Conservation (phyloP, 345 rosid genomes). For the Hypericum androsaemum region DNA sequence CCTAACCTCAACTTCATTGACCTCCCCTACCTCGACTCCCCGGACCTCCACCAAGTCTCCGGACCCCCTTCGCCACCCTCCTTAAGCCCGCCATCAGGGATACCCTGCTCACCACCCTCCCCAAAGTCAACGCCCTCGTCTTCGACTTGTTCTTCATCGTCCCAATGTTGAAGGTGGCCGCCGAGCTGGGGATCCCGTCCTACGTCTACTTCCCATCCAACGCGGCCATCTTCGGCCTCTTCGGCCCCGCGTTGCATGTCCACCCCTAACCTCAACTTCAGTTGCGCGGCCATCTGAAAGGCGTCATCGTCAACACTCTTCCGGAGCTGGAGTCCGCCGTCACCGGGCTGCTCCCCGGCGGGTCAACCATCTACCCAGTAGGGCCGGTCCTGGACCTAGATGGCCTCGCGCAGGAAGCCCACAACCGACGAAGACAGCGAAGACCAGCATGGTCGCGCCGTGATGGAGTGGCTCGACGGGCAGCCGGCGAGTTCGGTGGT, state of each 20-base stretch:
- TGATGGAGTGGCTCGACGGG: slow-evolving; percentile 43
- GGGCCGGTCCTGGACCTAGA: slow-evolving; percentile 35
- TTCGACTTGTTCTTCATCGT: slow-evolving; percentile 42
- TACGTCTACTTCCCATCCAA: slow-evolving; percentile 37
- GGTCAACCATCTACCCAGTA: slow-evolving; percentile 30
- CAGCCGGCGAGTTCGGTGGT: slow-evolving; percentile 42
- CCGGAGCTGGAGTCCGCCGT: slow-evolving; percentile 37
- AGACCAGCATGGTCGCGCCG: slow-evolving; percentile 4
- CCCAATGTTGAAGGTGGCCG: slow-evolving; percentile 37
- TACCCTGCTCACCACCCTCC: slow-evolving; percentile 7
- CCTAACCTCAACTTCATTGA: slow-evolving; percentile 9
- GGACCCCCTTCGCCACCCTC: not conserved
- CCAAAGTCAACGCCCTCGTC: slow-evolving; percentile 32
- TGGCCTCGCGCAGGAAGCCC: not conserved
- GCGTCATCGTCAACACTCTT: slow-evolving; percentile 41
- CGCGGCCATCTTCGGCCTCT: slow-evolving; percentile 28
- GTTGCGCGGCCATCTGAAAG: slow-evolving; percentile 15
- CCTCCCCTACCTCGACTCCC: slow-evolving; percentile 26
- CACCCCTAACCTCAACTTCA: no score
- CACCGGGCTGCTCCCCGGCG: slow-evolving; percentile 11
- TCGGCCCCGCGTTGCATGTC: no score
- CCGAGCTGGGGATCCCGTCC: slow-evolving; percentile 31
- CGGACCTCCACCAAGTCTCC: slow-evolving; percentile 3
- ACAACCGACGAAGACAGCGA: no score
- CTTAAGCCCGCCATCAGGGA: slow-evolving; percentile 26